Conservation (phyloP, 2,329 filamentous ascomycete species). For the Colletotrichum tofieldiae region DNA sequence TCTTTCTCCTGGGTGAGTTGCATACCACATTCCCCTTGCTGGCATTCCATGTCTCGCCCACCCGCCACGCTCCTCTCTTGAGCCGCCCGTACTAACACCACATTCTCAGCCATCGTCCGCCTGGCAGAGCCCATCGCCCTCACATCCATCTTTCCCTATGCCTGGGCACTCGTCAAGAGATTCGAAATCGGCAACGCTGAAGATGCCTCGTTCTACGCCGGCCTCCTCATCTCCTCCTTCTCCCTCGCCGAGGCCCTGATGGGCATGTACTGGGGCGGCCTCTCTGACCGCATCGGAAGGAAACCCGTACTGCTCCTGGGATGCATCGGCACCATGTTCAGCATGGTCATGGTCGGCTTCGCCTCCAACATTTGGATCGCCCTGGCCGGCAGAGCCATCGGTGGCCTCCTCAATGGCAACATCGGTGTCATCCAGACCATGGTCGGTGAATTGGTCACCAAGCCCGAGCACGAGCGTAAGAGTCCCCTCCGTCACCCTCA, state of each 20-base stretch:
- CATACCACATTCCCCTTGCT: not conserved
- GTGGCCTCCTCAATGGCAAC: conserved; percentile 90
- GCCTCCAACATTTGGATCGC: conserved; percentile 89
- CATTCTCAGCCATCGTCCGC: conserved; percentile 83
- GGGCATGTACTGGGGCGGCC: conserved; percentile 88
- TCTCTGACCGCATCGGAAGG: conserved; percentile 86
- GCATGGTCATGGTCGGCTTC: conserved; percentile 87
- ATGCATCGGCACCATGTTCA: conserved; percentile 85
- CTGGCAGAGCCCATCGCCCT: conserved; percentile 93
- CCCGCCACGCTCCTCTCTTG: conserved; percentile 23
- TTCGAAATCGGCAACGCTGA: conserved; percentile 80
- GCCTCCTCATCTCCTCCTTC: conserved; percentile 89
- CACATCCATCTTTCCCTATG: conserved; percentile 94
- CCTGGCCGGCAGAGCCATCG: conserved; percentile 80
- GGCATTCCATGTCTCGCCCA: conserved; percentile 17
- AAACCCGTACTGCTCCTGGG: conserved; percentile 89
- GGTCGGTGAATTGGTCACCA: conserved; percentile 89
- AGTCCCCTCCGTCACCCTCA: not conserved
- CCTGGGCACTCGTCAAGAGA: conserved; percentile 85
- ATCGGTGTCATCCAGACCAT: conserved; percentile 94
- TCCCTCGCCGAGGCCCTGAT: conserved; percentile 86
- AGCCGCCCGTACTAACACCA: conserved; percentile 41
- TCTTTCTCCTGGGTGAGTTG: conserved; percentile 85
- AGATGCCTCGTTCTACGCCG: conserved; percentile 90
- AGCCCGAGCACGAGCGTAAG: conserved; percentile 88